These are phyloP conservation scores for Fraxinus anomala DNA, from an alignment of 257 asterid species.

Conservation along the genomic window DNA sequence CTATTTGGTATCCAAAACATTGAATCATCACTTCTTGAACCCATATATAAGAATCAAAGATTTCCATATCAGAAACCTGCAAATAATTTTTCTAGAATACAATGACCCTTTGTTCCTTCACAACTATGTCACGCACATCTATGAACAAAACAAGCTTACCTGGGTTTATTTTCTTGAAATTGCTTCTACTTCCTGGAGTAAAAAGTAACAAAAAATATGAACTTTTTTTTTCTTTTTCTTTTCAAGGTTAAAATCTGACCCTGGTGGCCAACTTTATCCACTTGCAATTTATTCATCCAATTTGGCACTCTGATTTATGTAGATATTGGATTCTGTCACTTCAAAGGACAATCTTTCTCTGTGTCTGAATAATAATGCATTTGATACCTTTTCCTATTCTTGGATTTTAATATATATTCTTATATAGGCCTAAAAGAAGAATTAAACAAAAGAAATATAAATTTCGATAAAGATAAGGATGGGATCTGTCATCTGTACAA, in stretches of 20 bases:
- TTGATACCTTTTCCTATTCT: background rate
- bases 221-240: conserved; percentile 19
- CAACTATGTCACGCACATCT: background rate
- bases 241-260: background rate
- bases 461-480: too few species aligned
- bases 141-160: background rate
- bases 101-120: conserved; percentile 4
- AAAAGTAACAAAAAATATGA: conserved; percentile 27
- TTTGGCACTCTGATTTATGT: background rate
- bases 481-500: too few species aligned
- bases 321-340: conserved; percentile 12
- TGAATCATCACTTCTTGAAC: conserved; percentile 8
- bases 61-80: conserved; percentile 2
- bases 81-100: conserved; percentile 25
- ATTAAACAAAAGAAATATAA: too few species aligned
- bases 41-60: conserved; percentile 2
- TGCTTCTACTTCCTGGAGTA: conserved; percentile 1
- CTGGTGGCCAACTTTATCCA: conserved; percentile 1
- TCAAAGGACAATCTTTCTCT: conserved; percentile 24
- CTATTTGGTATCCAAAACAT: conserved; percentile 6
- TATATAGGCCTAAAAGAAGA: too few species aligned
- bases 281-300: background rate
- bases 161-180: conserved; percentile 2
- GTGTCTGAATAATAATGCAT: background rate
- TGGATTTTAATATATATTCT: conserved; percentile 14